Percentiles rank a stretch among this genome's conserved stretches.
Conservation (phyloP, 805 yeast species). For the Ogataea haglerorum region DNA sequence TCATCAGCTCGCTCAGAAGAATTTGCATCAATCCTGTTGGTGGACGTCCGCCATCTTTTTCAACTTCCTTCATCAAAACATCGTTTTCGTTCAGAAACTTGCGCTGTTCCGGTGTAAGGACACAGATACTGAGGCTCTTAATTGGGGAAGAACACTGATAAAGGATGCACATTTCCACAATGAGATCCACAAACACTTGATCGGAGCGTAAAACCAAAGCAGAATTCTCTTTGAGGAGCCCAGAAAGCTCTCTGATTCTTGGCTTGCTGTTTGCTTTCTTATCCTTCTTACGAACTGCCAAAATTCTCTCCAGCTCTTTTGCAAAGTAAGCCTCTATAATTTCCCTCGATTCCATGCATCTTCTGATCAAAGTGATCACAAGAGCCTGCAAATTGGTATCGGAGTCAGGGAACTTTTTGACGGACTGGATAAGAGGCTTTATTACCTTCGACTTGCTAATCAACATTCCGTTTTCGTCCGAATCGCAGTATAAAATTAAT, state of each 20-base stretch:
- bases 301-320: slow-evolving; percentile 46
- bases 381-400: slow-evolving; percentile 42
- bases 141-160: slow-evolving; percentile 20
- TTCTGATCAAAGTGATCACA: slow-evolving; percentile 54
- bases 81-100: slow-evolving; percentile 24
- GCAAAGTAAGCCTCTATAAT: slow-evolving; percentile 47
- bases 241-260: slow-evolving; percentile 42
- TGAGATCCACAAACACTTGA: slow-evolving; percentile 22
- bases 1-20: slow-evolving; percentile 64
- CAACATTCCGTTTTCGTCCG: slow-evolving; percentile 36
- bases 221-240: slow-evolving; percentile 48
- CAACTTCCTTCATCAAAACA: slow-evolving; percentile 22
- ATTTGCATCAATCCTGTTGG: slow-evolving; percentile 59
- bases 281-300: slow-evolving; percentile 28
- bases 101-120: slow-evolving; percentile 24
- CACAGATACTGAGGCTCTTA: slow-evolving; percentile 18
- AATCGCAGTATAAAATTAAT: slow-evolving; percentile 50
- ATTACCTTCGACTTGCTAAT: slow-evolving; percentile 49
- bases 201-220: slow-evolving; percentile 41
- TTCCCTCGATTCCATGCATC: slow-evolving; percentile 63
- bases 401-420: slow-evolving; percentile 35
- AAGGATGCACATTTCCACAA: slow-evolving; percentile 20
- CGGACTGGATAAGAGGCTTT: slow-evolving; percentile 42
- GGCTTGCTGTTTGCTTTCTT: slow-evolving; percentile 6
- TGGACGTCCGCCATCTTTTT: slow-evolving; percentile 23